phyloP scores from a whole-genome alignment of 768 basidiomycete genomes.

The Amanita rubescens region DNA sequence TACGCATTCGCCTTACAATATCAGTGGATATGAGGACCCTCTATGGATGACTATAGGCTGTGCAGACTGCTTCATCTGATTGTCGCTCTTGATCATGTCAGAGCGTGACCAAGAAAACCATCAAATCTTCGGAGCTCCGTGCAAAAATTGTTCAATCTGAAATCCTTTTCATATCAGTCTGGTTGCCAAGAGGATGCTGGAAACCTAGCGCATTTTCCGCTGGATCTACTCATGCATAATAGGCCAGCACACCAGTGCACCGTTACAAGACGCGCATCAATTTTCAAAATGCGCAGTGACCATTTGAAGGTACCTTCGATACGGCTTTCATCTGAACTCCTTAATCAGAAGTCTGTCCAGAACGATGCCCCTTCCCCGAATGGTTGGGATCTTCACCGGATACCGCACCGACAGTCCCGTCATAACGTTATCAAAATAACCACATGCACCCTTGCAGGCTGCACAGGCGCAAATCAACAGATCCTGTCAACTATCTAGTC shows the following conservation, averaged over 20 bases:
- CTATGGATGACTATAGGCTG: neutral
- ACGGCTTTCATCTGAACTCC: neutral
- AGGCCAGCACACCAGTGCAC: no score
- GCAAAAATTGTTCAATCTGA: neutral
- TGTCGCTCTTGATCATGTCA: neutral
- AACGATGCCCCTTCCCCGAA: neutral
- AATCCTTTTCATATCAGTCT: neutral
- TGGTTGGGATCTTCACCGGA: neutral
- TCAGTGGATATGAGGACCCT: neutral
- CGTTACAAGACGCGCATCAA: neutral
- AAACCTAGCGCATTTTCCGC: neutral
- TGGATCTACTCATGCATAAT: neutral
- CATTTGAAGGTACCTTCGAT: neutral
- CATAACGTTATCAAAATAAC: constrained; percentile 5
- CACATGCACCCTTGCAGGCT: neutral
- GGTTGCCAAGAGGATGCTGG: neutral
- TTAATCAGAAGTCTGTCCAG: neutral
- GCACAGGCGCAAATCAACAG: constrained; percentile 5
- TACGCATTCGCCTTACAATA: neutral
- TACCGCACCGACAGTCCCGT: neutral
- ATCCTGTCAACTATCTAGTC: constrained; percentile 5
- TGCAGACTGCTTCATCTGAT: neutral
- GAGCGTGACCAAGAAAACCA: neutral
- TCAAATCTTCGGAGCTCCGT: neutral
- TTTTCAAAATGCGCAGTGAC: neutral